Evolutionary conservation across 2,329 filamentous ascomycete genomes (phyloP).

Genomic region (Scedosporium apiospermum): DNA sequence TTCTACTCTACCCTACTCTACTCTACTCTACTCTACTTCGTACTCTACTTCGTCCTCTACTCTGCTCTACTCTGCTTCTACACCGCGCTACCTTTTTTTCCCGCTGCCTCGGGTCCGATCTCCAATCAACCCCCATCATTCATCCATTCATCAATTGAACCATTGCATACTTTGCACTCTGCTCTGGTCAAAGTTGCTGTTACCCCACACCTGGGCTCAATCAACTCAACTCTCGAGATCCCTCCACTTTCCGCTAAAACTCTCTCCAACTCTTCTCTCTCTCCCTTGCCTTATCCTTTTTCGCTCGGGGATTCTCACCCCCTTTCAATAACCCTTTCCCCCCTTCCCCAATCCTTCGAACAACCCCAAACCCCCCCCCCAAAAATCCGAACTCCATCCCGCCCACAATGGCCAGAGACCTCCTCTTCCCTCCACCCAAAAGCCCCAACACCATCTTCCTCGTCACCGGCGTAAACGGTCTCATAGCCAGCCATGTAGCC

Average conservation of each 20-base stretch:
- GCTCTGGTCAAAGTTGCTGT: no score
- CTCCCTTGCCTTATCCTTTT: not conserved
- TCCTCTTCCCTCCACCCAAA: not conserved
- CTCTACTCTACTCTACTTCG: no score
- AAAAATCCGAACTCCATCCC: not conserved
- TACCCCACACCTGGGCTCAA: no score
- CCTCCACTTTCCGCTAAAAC: not conserved
- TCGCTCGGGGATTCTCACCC: not conserved
- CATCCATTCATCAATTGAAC: no score
- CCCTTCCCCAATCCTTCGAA: not conserved
- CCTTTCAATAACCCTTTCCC: not conserved
- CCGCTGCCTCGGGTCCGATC: no score
- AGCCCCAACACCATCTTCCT: slow-evolving; percentile 5
- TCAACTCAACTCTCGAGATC: not conserved
- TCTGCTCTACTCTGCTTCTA: no score
- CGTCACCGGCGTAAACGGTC: slow-evolving; percentile 8
- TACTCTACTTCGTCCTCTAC: no score
- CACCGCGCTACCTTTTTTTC: no score
- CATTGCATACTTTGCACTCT: no score
- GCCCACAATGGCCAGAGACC: not conserved
- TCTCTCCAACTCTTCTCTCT: not conserved
- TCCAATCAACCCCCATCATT: no score
- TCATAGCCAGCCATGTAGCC: slow-evolving; percentile 6
- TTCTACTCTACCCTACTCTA: no score
- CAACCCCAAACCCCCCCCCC: not conserved